Evolutionary conservation across 2,329 filamentous ascomycete genomes (phyloP), one percentile per base, ranked within the genome.

Genomic region (Whalleya microplaca): DNA sequence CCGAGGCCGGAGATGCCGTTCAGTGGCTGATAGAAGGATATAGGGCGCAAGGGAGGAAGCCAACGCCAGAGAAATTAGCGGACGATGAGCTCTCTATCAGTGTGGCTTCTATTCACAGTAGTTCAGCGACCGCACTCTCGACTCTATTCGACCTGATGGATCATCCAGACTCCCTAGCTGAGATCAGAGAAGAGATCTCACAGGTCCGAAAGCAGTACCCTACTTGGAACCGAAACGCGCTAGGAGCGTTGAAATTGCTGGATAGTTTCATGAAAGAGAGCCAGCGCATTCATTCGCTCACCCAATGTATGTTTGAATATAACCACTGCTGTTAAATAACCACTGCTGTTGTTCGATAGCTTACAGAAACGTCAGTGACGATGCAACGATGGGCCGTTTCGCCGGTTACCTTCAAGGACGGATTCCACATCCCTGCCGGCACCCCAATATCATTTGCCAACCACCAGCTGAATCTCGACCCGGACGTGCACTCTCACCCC

Each of bases 181-280:
- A 64, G 21, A 58, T 62, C 20, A 45, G 19, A 48, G 56, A 27
- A 27, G 23, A 27, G 23, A 27, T 27, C 23, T 27, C 23, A 27
- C 23, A 27, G 9, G 23, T 27, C 9, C 23, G 23, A 27, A 27
- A 27, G 23, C 4, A 27, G 23, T 27, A 27, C 23, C 23, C 23
- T 27, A 27, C 23, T 27, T 27, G 23, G 23, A 27, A 4, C 9
- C 23, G 23, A 27, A 27, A 27, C 23, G 23, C 23, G 9, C 9
- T 27, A 9, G 23, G 23, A 27, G 4, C 23, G 23, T 47, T 1
- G 61, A 64, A 41, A 53, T 59, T 48, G 18, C 42, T 65, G n/a
- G 59, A 65, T 42, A 62, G 61, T 19, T 64, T 65, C 55, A 64
- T 63, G 61, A 64, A 60, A 29, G 63, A 65, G 47, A 65, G 51